Conservation (phyloP, 805 yeast genomes). For the Brettanomyces bruxellensis region DNA sequence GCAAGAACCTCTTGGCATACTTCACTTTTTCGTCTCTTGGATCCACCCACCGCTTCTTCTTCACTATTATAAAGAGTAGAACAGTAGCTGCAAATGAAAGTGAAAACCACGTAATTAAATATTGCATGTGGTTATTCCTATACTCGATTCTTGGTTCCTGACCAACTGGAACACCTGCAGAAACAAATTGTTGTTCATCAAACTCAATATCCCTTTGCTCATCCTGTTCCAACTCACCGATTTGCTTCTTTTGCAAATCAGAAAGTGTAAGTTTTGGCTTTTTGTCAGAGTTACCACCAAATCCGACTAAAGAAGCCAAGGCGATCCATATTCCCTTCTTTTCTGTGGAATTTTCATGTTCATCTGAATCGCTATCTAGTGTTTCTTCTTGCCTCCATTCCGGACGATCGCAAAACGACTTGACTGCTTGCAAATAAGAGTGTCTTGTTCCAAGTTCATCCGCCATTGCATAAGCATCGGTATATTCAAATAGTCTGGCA, state of each 20-base stretch:
- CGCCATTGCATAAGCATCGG: conserved; percentile 80
- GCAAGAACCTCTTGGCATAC: conserved; percentile 37
- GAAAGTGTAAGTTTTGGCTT: neutral
- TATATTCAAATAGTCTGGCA: conserved; percentile 62
- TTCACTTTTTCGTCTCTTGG: conserved; percentile 37
- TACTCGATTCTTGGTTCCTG: conserved; percentile 71
- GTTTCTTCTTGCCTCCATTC: conserved; percentile 25
- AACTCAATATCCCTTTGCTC: conserved; percentile 30
- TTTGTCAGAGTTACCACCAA: conserved; percentile 10
- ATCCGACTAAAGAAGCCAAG: neutral
- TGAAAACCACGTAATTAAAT: conserved; percentile 93
- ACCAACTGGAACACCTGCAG: conserved; percentile 88
- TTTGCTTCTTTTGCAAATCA: conserved; percentile 3
- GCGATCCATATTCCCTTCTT: neutral
- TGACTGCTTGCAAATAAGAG: conserved; percentile 65
- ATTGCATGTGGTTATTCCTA: conserved; percentile 86
- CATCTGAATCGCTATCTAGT: neutral
- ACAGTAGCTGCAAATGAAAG: conserved; percentile 65
- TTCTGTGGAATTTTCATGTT: neutral
- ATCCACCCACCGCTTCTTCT: conserved; percentile 30
- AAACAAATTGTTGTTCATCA: conserved; percentile 49
- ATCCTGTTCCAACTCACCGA: neutral
- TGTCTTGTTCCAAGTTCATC: conserved; percentile 57
- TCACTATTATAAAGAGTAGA: conserved; percentile 47
- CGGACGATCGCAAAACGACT: conserved; percentile 58